Percentiles rank a stretch among this genome's conserved stretches.
Conservation (phyloP, 1,284 basidiomycete species). For the Microbotryum violaceum region DNA sequence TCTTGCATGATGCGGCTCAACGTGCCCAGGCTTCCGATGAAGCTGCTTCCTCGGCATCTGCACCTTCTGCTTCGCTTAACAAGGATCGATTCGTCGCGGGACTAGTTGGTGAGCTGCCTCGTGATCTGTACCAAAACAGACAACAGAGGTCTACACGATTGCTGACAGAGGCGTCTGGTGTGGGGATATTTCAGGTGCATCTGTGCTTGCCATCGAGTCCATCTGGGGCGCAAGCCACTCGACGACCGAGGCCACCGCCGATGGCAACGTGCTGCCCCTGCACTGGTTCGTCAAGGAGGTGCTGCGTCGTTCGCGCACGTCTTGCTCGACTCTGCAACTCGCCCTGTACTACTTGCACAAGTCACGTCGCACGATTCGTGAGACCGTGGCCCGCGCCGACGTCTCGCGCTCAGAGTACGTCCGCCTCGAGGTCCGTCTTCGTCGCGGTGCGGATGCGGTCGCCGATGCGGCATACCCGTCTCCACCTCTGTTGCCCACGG, state of each 20-base stretch:
- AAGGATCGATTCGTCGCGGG: conserved; percentile 32
- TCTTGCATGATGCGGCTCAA: too few relatives aligned
- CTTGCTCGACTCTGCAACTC: conserved; percentile 36
- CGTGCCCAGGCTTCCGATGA: too few relatives aligned
- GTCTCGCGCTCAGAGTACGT: conserved; percentile 3
- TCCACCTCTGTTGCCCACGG: background rate
- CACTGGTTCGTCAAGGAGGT: conserved; percentile 36
- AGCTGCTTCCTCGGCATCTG: too few relatives aligned
- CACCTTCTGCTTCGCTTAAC: background rate
- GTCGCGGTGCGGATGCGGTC: background rate
- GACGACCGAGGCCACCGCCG: background rate
- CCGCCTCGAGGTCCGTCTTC: conserved; percentile 4
- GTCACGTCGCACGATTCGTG: conserved; percentile 30
- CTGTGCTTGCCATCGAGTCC: conserved; percentile 32
- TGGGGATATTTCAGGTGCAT: conserved; percentile 12
- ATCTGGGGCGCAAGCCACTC: conserved; percentile 24
- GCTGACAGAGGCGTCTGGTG: background rate
- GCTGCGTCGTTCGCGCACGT: conserved; percentile 35
- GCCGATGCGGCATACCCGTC: background rate
- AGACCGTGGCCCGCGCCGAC: conserved; percentile 25
- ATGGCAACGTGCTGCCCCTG: conserved; percentile 29
- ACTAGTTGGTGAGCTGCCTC: conserved; percentile 30
- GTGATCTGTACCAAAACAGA: conserved; percentile 1
- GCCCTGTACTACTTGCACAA: conserved; percentile 38
- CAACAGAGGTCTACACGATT: background rate